phyloP scores from a whole-genome alignment of 2,329 filamentous ascomycete genomes.

The Cryoendolithus antarcticus region DNA sequence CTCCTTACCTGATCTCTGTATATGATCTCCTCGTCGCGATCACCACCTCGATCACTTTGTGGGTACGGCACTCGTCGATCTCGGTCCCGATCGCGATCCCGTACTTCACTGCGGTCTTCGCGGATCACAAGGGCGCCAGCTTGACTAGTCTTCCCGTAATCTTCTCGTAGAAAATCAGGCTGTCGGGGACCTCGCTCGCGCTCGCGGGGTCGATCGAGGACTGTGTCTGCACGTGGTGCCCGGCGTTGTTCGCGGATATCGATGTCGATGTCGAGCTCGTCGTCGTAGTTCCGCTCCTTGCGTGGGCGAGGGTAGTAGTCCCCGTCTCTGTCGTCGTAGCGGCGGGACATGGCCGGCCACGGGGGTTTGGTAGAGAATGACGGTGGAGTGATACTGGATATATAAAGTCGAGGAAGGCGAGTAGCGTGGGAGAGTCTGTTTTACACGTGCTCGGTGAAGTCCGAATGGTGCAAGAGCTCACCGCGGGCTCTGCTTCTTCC shows the following conservation, averaged over 20 bases:
- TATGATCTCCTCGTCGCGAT: conserved; percentile 27
- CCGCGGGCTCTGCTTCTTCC: too few relatives aligned
- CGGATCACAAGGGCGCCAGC: conserved; percentile 35
- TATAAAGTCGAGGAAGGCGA: not conserved
- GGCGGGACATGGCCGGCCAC: conserved; percentile 17
- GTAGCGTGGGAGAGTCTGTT: too few relatives aligned
- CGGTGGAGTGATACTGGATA: not conserved
- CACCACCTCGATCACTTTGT: conserved; percentile 14
- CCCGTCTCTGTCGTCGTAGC: conserved; percentile 37
- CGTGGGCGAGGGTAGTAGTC: conserved; percentile 25
- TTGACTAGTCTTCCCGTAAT: conserved; percentile 31
- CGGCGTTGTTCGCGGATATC: conserved; percentile 18
- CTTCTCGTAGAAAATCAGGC: conserved; percentile 39
- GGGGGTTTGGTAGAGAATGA: not conserved
- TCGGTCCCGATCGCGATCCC: conserved; percentile 17
- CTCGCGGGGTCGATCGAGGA: conserved; percentile 19
- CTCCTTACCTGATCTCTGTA: conserved; percentile 23
- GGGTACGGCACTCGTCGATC: conserved; percentile 17
- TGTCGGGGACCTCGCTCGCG: conserved; percentile 29
- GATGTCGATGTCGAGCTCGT: conserved; percentile 34
- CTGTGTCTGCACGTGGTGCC: conserved; percentile 12
- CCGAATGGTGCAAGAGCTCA: too few relatives aligned
- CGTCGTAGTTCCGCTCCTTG: conserved; percentile 34
- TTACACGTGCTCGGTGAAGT: too few relatives aligned
- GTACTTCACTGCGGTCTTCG: conserved; percentile 23